Evolutionary conservation across 1,284 basidiomycete species (phyloP).

Genomic region (Coniferiporia sulphurascens): DNA sequence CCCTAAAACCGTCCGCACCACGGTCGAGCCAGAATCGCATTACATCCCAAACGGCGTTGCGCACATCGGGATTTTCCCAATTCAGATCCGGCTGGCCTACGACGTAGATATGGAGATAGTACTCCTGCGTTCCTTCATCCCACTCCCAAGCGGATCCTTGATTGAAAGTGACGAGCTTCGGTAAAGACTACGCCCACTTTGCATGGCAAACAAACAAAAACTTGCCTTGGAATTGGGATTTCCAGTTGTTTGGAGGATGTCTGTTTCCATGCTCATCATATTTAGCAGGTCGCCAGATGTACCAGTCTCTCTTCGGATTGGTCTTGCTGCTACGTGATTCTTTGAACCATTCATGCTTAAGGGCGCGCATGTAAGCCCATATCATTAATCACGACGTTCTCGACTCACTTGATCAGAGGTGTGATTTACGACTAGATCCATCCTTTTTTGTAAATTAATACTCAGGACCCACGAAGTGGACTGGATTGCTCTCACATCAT

Average conservation of each 20-base stretch:
- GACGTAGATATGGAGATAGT: conserved; percentile 71
- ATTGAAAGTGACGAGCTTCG: not conserved
- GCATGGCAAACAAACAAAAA: not conserved
- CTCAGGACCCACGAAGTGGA: conserved; percentile 6
- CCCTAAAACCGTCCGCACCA: conserved; percentile 73
- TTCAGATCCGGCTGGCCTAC: conserved; percentile 75
- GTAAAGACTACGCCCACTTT: not conserved
- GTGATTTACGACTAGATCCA: conserved; percentile 82
- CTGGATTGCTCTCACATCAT: conserved; percentile 45
- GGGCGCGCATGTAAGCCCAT: not conserved
- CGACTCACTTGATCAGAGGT: conserved; percentile 58
- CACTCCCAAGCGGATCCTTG: conserved; percentile 71
- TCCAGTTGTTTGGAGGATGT: conserved; percentile 74
- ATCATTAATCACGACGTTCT: not conserved
- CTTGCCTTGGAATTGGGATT: conserved; percentile 57
- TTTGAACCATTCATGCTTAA: conserved; percentile 69
- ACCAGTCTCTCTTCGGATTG: conserved; percentile 66
- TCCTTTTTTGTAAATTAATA: conserved; percentile 33
- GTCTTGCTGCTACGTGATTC: conserved; percentile 56
- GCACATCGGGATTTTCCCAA: conserved; percentile 66
- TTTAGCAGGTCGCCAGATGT: conserved; percentile 68
- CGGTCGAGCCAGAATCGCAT: conserved; percentile 74
- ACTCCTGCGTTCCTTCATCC: conserved; percentile 64
- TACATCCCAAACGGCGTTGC: conserved; percentile 57
- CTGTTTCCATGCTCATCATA: conserved; percentile 47